Conservation (phyloP, 768 basidiomycete genomes). For the Suillus discolor region DNA sequence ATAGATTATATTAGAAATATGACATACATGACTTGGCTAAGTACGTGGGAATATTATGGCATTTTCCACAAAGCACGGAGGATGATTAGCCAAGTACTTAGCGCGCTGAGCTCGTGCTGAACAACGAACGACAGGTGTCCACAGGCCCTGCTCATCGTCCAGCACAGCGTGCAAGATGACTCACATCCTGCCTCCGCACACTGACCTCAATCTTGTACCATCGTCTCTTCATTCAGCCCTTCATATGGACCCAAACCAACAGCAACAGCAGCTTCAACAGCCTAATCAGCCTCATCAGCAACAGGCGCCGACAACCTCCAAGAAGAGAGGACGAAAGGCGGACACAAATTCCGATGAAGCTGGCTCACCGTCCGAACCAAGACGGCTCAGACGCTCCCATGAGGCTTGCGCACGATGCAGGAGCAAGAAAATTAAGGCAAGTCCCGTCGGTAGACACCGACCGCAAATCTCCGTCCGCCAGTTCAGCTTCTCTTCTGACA, state of each 20-base stretch:
- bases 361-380: conserved; percentile 63
- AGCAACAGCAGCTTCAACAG: conserved; percentile 47
- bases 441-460: conserved; percentile 70
- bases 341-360: conserved; percentile 59
- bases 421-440: conserved; percentile 95
- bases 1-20: conserved; percentile 9
- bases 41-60: conserved; percentile 22
- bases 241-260: conserved; percentile 69
- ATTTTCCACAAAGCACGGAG: conserved; percentile 27
- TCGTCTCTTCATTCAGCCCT: conserved; percentile 62
- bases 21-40: background rate
- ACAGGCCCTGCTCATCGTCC: conserved; percentile 7
- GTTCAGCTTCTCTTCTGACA: conserved; percentile 35
- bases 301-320: conserved; percentile 36
- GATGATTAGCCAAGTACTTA: conserved; percentile 15
- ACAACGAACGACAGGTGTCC: conserved; percentile 16
- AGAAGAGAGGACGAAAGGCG: conserved; percentile 63
- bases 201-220: conserved; percentile 43
- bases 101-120: conserved; percentile 24
- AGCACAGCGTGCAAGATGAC: conserved; percentile 37
- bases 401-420: conserved; percentile 93
- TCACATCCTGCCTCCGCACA: conserved; percentile 50
- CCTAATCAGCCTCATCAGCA: conserved; percentile 39
- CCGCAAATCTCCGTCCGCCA: conserved; percentile 77
- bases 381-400: conserved; percentile 84